A percentile compares a stretch with the other conserved stretches of the same genome.
Evolutionary conservation across 176 grass and related monocot genomes (phyloP).

Genomic region (Oryza coarctata): DNA sequence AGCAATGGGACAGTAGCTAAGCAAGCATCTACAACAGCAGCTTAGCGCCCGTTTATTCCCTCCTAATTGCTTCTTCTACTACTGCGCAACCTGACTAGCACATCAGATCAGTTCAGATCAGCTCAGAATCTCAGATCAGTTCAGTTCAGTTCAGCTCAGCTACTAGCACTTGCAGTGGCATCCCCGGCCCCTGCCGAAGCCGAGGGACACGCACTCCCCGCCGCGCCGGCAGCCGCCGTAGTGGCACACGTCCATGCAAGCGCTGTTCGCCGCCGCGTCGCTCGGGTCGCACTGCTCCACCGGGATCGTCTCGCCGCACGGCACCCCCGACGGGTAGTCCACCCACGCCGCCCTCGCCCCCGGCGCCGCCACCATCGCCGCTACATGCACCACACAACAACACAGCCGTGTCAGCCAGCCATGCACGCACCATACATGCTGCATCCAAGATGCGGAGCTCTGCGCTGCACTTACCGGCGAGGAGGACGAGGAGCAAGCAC

Average conservation of each 20-base stretch:
- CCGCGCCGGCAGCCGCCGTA: slow-evolving; percentile 62
- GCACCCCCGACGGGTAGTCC: slow-evolving; percentile 58
- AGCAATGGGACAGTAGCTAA: neutral
- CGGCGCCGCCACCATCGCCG: slow-evolving; percentile 8
- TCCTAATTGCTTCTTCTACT: neutral
- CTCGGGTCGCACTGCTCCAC: slow-evolving; percentile 61
- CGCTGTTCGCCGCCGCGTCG: slow-evolving; percentile 54
- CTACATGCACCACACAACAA: slow-evolving; percentile 10
- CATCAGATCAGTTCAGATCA: neutral
- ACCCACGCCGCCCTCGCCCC: slow-evolving; percentile 50
- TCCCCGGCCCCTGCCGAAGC: slow-evolving; percentile 16
- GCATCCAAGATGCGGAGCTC: neutral
- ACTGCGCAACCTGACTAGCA: neutral
- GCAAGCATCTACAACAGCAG: neutral
- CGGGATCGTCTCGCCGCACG: slow-evolving; percentile 53
- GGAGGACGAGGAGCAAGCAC: slow-evolving; percentile 15
- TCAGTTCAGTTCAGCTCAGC: neutral
- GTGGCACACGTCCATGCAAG: slow-evolving; percentile 75
- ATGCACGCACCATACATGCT: neutral
- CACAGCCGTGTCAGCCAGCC: neutral
- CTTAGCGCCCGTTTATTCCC: neutral
- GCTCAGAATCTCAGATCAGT: neutral
- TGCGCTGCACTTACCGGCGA: slow-evolving; percentile 20
- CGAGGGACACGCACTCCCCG: slow-evolving; percentile 49
- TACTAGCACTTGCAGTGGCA: slow-evolving; percentile 57